Evolutionary conservation across 495 filamentous ascomycete genomes (phyloP), one percentile per base, ranked within the genome.

Genomic region (Hyaloscypha hepaticicola): DNA sequence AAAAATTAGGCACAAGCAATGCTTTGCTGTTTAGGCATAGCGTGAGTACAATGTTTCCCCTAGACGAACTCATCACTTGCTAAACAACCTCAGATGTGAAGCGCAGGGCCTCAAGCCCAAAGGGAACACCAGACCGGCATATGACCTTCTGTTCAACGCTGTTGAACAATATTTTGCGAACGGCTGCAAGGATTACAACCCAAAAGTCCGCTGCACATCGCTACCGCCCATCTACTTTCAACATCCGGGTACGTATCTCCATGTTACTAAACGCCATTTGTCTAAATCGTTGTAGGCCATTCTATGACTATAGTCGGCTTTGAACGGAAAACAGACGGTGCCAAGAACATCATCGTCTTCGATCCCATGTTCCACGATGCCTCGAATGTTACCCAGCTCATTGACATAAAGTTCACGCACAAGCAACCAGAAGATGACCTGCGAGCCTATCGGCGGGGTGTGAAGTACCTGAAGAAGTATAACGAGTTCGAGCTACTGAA

Each of bases 221-320:
- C 74, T 91, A 2, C 87, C 95, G 24, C 93, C 95, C 1, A 85
- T 98, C 52, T 97, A 97, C 73, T 90, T 97, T 67, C 95, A 99
- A 74, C 90, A 96, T 68, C 82, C 84, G 59, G 88, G 88, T 89
- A 79, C 55, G 76, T 48, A 26, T n/a, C 34, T 28, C 11, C 8
- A 25, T 34, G 4, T 25, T 5, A 1, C 24, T 56, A 52, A 7
- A 51, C 19, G 41, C 62, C 19, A 38, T 33, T 59, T 24, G 51
- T 16, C 33, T 61, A 53, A 56, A 38, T 19, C 3, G 8, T 50
- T 51, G 4, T 64, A 86, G 93, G 93, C 6, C 95, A 99, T 71
- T 97, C 93, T 5, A 81, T 97, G 77, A 97, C 93, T 1, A 93
- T 98, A 49, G 80, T 99, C 59, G 95, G 95, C 0, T 82, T 96